Percentiles rank a stretch among this genome's conserved stretches.
These are phyloP conservation scores for Nemania sp. DNA, from an alignment of 2,329 filamentous ascomycete species.

Conservation along the genomic window DNA sequence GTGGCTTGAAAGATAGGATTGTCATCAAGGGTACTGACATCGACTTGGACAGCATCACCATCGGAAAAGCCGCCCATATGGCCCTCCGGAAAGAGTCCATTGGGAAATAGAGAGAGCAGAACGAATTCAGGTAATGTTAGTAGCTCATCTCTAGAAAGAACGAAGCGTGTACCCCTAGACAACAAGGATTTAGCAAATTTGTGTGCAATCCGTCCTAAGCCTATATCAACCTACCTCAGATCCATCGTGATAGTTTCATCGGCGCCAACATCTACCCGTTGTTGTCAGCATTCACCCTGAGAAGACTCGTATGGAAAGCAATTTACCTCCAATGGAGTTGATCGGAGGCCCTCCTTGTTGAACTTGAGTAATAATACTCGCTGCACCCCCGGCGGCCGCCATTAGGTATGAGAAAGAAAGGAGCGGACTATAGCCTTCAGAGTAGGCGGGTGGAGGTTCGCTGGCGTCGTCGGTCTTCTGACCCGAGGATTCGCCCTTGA, in stretches of 20 bases:
- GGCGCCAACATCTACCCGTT: constrained; percentile 75
- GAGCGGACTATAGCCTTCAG: constrained; percentile 92
- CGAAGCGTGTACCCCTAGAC: constrained; percentile 87
- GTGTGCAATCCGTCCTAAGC: constrained; percentile 10
- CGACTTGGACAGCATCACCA: constrained; percentile 94
- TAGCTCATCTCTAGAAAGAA: constrained; percentile 92
- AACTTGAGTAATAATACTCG: constrained; percentile 99
- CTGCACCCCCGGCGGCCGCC: constrained; percentile 95
- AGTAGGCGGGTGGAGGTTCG: constrained; percentile 96
- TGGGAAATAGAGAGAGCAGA: constrained; percentile 95
- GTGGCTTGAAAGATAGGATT: constrained; percentile 45
- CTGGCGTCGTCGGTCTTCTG: constrained; percentile 78
- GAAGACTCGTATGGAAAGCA: not conserved
- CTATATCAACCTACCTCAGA: constrained; percentile 75
- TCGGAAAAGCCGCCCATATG: constrained; percentile 95
- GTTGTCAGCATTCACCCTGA: constrained; percentile 3
- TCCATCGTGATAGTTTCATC: constrained; percentile 97
- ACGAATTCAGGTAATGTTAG: constrained; percentile 97
- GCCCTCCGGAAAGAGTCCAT: constrained; percentile 96
- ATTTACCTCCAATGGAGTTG: constrained; percentile 84
- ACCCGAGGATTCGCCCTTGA: constrained; percentile 78
- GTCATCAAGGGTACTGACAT: constrained; percentile 74
- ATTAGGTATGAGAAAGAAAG: constrained; percentile 95
- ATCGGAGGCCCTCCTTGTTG: constrained; percentile 92
- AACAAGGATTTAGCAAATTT: constrained; percentile 40